phyloP scores from a whole-genome alignment of 495 filamentous ascomycete genomes.

The Lasiosphaeria ovina region DNA sequence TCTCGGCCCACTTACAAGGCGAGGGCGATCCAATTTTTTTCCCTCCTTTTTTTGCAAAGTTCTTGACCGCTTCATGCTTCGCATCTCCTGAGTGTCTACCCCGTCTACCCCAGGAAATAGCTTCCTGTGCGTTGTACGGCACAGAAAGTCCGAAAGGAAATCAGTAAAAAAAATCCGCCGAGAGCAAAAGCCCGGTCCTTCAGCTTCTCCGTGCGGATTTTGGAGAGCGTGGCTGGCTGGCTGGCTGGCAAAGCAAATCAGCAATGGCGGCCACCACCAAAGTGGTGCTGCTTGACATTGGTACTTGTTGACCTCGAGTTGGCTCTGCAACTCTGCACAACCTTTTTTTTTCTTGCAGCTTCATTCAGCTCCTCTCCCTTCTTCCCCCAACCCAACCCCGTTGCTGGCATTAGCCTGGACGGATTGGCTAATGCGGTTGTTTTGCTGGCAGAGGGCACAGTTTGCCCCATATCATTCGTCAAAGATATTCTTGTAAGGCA shows the following conservation, averaged over 20 bases:
- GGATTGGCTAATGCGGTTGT: slow-evolving; percentile 39
- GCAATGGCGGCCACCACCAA: slow-evolving; percentile 26
- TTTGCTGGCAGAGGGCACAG: slow-evolving; percentile 58
- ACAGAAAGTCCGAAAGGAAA: neutral
- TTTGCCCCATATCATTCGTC: slow-evolving; percentile 70
- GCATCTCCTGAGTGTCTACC: slow-evolving; percentile 6
- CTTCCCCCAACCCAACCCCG: neutral
- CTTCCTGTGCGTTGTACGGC: too few species aligned
- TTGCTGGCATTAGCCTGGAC: slow-evolving; percentile 31
- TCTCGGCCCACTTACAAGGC: slow-evolving; percentile 15
- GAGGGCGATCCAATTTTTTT: neutral
- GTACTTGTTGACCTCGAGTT: slow-evolving; percentile 30
- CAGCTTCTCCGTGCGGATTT: neutral
- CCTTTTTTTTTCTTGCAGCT: slow-evolving; percentile 4
- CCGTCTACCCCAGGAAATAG: neutral
- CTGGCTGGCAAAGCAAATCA: neutral
- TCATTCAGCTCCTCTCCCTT: neutral
- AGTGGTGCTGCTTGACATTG: slow-evolving; percentile 51
- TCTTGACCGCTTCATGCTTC: slow-evolving; percentile 30
- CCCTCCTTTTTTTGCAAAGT: slow-evolving; percentile 4
- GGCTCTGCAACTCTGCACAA: neutral
- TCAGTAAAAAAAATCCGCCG: neutral
- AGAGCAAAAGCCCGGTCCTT: neutral
- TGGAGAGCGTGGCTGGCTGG: neutral
- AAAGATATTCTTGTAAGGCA: slow-evolving; percentile 65